Percentiles rank a stretch among this genome's conserved stretches.
Conservation (phyloP, 331 rosid species). For the Stylosanthes scabra region DNA sequence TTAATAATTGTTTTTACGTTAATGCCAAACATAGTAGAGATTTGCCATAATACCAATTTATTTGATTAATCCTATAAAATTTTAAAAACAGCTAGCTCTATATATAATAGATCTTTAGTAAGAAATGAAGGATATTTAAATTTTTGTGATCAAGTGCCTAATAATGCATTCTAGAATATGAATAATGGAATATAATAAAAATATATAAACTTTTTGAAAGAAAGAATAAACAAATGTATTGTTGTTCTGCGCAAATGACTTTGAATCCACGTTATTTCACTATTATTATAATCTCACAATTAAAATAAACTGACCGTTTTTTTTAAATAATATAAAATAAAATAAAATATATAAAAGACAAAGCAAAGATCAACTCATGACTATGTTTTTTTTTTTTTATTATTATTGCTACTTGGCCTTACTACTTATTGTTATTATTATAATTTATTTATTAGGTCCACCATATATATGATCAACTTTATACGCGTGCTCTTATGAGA, state of each 20-base stretch:
- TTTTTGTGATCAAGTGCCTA: conserved; percentile 19
- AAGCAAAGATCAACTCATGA: conserved; percentile 29
- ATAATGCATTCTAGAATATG: conserved; percentile 24
- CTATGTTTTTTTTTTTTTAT: conserved; percentile 29
- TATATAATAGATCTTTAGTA: not conserved
- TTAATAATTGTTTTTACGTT: not conserved
- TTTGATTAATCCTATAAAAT: too few species aligned
- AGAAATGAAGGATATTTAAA: conserved; percentile 7
- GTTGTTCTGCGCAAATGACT: conserved; percentile 28
- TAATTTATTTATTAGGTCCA: conserved; percentile 50
- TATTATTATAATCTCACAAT: conserved; percentile 12
- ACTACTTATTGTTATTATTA: conserved; percentile 24
- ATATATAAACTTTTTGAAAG: conserved; percentile 34
- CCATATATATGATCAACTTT: conserved; percentile 56
- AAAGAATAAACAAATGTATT: conserved; percentile 32
- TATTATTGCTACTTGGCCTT: too few species aligned
- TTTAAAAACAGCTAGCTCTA: conserved; percentile 3
- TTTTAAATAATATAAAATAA: conserved; percentile 9
- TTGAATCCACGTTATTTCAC: conserved; percentile 30
- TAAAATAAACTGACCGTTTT: conserved; percentile 24
- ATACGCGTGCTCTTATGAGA: conserved; percentile 68
- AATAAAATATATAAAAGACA: conserved; percentile 4
- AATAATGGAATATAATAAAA: conserved; percentile 25
- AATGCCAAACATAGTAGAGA: conserved; percentile 9
- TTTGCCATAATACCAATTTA: not conserved